Evolutionary conservation across 2,329 filamentous ascomycete species (phyloP), one percentile per base, ranked within the genome.

Genomic region (Colletotrichum orbiculare): DNA sequence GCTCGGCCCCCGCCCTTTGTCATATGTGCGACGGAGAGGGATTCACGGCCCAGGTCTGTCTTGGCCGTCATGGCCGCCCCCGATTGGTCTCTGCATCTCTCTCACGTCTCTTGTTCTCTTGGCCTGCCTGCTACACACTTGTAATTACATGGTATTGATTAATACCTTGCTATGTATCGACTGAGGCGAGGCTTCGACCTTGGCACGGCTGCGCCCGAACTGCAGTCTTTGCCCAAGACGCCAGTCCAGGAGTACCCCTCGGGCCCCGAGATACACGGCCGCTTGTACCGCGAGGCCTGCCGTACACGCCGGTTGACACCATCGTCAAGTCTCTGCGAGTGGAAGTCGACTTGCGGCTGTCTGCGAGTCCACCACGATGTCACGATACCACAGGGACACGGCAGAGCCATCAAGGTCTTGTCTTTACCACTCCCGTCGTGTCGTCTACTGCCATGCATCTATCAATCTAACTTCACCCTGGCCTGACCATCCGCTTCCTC

Each of bases 141-240:
- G 17, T 17, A 17, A 17, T 17, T 17, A 17, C 17, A 17, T 17
- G 17, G 17, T 17, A 17, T 17, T 45, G 25, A 25, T 25, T 25
- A 5, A 25, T 25, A 25, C 25, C 25, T 25, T 25, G 25, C 25
- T 25, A 5, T 1, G 25, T 25, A 25, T 5, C 25, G 25, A 25
- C 25, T 25, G 25, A 25, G 25, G 25, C 25, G 25, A 25, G 25
- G 25, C 25, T 25, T 25, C 25, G 25, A 25, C 25, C 62, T 65
- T 65, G 58, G 62, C 62, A 56, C 52, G 52, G 57, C 52, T 55
- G 15, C 46, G 57, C 37, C 62, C 57, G 62, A 65, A 65, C 57
- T 55, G 50, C 34, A 37, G 56, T 54, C 39, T 55, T 50, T 9
- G 17, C 38, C 39, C 49, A 49, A 25, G 39, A 1, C 54, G 42